Evolutionary conservation across 78 protist species (phyloP), one percentile per base, ranked within the genome.

Genomic region (Goniomonas avonlea): DNA sequence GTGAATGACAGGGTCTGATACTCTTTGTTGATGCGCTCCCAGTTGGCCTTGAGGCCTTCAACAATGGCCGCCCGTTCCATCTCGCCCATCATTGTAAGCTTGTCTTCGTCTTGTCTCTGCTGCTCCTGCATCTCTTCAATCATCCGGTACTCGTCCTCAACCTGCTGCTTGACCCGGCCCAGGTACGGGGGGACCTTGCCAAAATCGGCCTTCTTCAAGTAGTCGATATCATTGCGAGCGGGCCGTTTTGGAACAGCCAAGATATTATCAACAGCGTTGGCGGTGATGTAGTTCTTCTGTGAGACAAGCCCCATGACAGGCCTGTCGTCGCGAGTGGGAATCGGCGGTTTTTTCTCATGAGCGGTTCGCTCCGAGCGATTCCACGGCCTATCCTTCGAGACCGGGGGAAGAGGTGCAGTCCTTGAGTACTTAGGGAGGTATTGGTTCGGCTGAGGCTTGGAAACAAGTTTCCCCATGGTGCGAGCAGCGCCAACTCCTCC

Each of bases 101-200:
- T n/a, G 11, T 50, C 48, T n/a, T 66, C 61, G 23, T 7, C 27
- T 29, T 15, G 56, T 18, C 37, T 17, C 34, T 40, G 56, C 3
- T 45, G 34, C 50, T 74, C 11, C 60, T 63, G 56, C 81, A 82
- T 43, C n/a, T 68, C 27, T 4, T 66, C 68, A 20, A 82, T 53
- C 55, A 56, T 63, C 27, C 40, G 43, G n/a, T 69, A 59, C 74
- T 83, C 83, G 43, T 32, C 48, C 21, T 32, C 35, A 3, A 83
- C 37, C 35, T 83, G 82, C 74, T 23, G 5, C 69, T 83, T 77
- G 40, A 83, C 65, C 37, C 65, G 45, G 41, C 25, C 4, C 55
- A 86, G 40, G 86, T 86, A 86, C 59, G 13, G 5, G 0, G 90
- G 90, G 31, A 68, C 76, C 53, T 81, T 20, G 43, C 90, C 90